Conservation (phyloP, 2,329 filamentous ascomycete genomes). For the Plenodomus biglobosus region DNA sequence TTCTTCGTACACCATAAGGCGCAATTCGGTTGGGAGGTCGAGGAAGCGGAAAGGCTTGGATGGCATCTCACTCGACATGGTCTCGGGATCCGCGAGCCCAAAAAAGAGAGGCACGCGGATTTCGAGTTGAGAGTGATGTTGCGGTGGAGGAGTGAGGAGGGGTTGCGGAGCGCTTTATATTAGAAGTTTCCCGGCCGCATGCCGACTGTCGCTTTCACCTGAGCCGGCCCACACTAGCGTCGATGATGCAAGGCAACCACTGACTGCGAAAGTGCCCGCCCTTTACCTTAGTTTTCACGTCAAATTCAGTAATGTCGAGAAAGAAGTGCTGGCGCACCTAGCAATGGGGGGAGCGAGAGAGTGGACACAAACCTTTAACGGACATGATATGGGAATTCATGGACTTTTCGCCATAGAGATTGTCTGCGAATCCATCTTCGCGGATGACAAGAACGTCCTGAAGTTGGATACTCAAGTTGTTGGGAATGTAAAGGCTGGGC, state of each 20-base stretch:
- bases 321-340: no score
- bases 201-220: no score
- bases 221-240: no score
- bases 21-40: constrained; percentile 5
- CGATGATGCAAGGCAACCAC: no score
- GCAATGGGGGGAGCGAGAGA: background rate
- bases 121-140: background rate
- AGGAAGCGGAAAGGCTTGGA: constrained; percentile 1
- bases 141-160: background rate
- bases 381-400: constrained; percentile 54
- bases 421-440: constrained; percentile 55
- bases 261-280: no score
- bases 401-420: constrained; percentile 57
- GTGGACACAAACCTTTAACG: background rate
- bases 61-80: background rate
- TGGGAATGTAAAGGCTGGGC: constrained; percentile 63
- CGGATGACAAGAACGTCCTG: constrained; percentile 64
- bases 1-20: constrained; percentile 5
- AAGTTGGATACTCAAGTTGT: constrained; percentile 63
- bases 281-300: background rate
- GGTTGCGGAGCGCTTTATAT: background rate
- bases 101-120: background rate
- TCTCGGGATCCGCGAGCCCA: no score
- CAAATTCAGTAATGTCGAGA: no score
- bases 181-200: no score